Evolutionary conservation across 2,329 filamentous ascomycete species (phyloP).

Genomic region (Colletotrichum tropicale): DNA sequence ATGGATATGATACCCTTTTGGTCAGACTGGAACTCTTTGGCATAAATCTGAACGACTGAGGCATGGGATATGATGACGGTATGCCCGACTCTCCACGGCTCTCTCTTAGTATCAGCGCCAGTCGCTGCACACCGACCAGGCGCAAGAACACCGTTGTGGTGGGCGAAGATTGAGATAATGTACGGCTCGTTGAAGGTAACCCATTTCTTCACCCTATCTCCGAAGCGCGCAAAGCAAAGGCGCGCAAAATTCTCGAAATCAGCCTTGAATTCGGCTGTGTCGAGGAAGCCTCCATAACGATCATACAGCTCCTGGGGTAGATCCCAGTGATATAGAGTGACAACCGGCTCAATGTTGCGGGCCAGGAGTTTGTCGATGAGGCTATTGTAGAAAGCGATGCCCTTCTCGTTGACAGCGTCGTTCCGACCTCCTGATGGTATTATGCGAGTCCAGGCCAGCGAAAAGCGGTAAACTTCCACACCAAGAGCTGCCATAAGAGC

Average conservation of each 20-base stretch:
- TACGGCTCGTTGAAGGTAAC: slow-evolving; percentile 44
- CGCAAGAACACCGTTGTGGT: slow-evolving; percentile 36
- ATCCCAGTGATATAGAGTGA: slow-evolving; percentile 72
- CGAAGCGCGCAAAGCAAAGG: slow-evolving; percentile 38
- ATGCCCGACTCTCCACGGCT: slow-evolving; percentile 40
- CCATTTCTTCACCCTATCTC: slow-evolving; percentile 41
- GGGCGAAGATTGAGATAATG: slow-evolving; percentile 41
- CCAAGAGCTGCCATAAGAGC: slow-evolving; percentile 62
- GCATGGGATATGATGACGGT: slow-evolving; percentile 40
- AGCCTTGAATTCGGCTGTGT: slow-evolving; percentile 31
- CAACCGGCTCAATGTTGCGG: slow-evolving; percentile 62
- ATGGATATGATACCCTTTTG: slow-evolving; percentile 38
- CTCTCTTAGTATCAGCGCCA: slow-evolving; percentile 36
- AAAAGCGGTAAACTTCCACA: slow-evolving; percentile 67
- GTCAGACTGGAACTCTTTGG: slow-evolving; percentile 30
- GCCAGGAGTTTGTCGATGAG: slow-evolving; percentile 63
- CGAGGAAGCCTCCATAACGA: slow-evolving; percentile 38
- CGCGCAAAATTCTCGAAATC: slow-evolving; percentile 42
- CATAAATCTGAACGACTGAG: slow-evolving; percentile 34
- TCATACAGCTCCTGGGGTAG: slow-evolving; percentile 38
- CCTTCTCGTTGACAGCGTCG: slow-evolving; percentile 66
- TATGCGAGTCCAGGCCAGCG: slow-evolving; percentile 69
- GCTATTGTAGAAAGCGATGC: slow-evolving; percentile 62
- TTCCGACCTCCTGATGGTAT: slow-evolving; percentile 68
- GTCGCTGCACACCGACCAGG: slow-evolving; percentile 32